A percentile compares a stretch with the other conserved stretches of the same genome.
Conservation (phyloP, 148 eudicot species). For the Diospyros lotus region DNA sequence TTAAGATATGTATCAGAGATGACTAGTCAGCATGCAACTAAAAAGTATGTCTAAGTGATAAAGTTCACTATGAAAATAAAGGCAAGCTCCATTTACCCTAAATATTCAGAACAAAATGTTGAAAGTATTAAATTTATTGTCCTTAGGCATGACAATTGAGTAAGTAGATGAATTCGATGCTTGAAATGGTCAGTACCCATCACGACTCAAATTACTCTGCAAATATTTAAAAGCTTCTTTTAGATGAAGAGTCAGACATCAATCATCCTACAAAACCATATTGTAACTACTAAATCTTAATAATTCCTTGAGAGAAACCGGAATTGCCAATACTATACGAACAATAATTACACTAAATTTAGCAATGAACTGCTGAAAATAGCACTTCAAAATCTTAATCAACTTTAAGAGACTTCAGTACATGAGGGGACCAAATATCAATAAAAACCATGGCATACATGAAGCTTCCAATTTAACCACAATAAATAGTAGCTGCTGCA, state of each 20-base stretch:
- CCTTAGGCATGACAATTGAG: not conserved
- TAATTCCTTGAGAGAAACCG: not conserved
- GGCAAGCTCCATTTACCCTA: too few relatives aligned
- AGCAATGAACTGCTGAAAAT: not conserved
- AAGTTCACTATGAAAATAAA: too few relatives aligned
- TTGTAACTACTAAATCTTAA: not conserved
- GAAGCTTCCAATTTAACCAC: not conserved
- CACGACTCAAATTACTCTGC: not conserved
- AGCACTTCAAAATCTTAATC: not conserved
- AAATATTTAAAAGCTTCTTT: not conserved
- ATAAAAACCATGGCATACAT: not conserved
- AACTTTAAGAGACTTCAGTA: not conserved
- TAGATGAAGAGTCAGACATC: not conserved
- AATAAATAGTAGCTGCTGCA: constrained; percentile 1
- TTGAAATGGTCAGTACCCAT: not conserved
- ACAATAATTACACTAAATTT: not conserved
- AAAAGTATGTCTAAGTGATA: too few relatives aligned
- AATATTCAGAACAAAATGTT: too few relatives aligned
- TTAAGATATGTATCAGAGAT: too few relatives aligned
- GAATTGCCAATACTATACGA: not conserved
- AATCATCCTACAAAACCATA: not conserved
- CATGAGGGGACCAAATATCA: not conserved
- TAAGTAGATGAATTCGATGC: not conserved
- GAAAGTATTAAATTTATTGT: too few relatives aligned
- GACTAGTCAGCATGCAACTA: too few relatives aligned